These are phyloP conservation scores for Aphanoascus verrucosus DNA, from an alignment of 2,329 filamentous ascomycete species.

Conservation along the genomic window DNA sequence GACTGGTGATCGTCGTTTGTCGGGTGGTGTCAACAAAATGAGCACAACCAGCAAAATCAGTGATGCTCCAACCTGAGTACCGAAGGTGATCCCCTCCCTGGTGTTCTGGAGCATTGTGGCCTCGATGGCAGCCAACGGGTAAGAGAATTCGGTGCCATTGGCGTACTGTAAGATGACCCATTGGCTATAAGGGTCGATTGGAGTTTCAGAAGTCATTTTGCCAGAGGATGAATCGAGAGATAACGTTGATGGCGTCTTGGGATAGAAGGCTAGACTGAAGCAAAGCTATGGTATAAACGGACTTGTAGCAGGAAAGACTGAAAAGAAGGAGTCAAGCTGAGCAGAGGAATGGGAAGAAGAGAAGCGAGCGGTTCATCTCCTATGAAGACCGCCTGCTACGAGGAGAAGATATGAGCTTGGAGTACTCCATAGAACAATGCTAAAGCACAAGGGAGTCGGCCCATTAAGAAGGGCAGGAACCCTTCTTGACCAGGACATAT, in stretches of 20 bases:
- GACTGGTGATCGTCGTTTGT: slow-evolving; percentile 54
- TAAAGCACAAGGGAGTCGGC: neutral
- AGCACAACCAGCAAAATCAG: slow-evolving; percentile 55
- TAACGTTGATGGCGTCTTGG: neutral
- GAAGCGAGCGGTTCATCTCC: neutral
- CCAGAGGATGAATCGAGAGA: neutral
- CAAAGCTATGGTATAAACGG: neutral
- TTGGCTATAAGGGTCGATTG: slow-evolving; percentile 45
- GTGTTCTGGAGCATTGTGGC: slow-evolving; percentile 39
- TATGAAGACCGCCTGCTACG: neutral
- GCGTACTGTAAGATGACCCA: slow-evolving; percentile 38
- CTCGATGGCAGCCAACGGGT: slow-evolving; percentile 38
- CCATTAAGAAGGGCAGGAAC: neutral
- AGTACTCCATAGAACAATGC: slow-evolving; percentile 1
- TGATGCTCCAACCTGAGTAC: slow-evolving; percentile 58
- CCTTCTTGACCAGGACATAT: neutral
- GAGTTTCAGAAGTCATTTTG: slow-evolving; percentile 11
- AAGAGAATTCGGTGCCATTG: slow-evolving; percentile 36
- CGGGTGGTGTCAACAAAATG: slow-evolving; percentile 53
- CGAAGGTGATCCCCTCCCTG: slow-evolving; percentile 52
- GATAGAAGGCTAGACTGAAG: neutral
- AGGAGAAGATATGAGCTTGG: neutral
- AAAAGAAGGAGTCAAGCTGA: neutral
- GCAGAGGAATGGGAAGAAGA: neutral
- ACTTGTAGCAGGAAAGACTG: neutral